Base-by-base conservation (phyloP, 176 grass and related monocot genomes). In the Tillandsia leiboldiana region DNA sequence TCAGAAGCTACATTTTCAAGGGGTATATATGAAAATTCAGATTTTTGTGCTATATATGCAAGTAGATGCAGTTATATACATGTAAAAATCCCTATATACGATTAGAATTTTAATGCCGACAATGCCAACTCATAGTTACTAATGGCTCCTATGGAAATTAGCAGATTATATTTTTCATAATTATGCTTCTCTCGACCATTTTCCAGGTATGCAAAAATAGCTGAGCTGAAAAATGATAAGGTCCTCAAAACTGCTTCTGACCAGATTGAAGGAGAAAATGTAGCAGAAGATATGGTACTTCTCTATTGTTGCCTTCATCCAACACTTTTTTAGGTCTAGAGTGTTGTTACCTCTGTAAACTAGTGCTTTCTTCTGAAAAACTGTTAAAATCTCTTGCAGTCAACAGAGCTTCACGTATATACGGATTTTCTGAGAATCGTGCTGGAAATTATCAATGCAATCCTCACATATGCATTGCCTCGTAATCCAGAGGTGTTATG, bases 341-440 rank as follows among this genome's bases (percentile, higher is more conserved):
- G 50, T 72, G 56, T 79, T 72, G 47, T 63, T 49, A 49, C 24
- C 48, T 70, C 66, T 18, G 12, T 56, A 29, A 50, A 3, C 69
- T 67, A 23, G 48, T 65, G 56, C 53, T 68, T 7, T 76, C 70
- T 78, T 77, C 65, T 58, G 64, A 80, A 78, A 18, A 9, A 70
- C 50, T 20, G 14, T 70, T 59, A 22, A 22, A 58, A 4, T 78
- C 75, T 86, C 11, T 76, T 90, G 84, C 85, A 99, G 94, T 99
- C 93, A 54, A 89, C 87, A 48, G 94, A 99, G 74, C 87, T 99
- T 90, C 89, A 99, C 62, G 83, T 99, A 81, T 93, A 99, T 64
- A 99, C 89, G 18, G 94, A 99, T 72, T 99, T 99, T 77, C 79
- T 99, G 68, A 87, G 86, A 81, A 99, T 99, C 58, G 94, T 99